A percentile compares a stretch with the other conserved stretches of the same genome.
These are phyloP conservation scores for Clitoria ternatea DNA, from an alignment of 306 rosid genomes.

Conservation along the genomic window DNA sequence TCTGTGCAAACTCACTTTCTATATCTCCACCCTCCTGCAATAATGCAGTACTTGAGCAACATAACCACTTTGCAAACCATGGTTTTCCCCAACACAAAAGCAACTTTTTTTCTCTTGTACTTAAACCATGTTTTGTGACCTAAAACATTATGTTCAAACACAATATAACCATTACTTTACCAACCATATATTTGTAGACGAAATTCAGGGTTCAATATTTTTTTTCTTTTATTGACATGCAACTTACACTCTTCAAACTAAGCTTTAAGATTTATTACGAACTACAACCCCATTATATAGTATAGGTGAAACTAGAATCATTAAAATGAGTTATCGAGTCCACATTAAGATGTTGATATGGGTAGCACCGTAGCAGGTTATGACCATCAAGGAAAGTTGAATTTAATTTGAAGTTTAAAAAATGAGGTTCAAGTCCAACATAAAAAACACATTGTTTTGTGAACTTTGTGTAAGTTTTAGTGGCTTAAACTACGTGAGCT, in stretches of 20 bases:
- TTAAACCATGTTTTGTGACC: neutral
- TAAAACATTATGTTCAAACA: neutral
- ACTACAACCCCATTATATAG: no score
- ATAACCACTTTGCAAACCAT: neutral
- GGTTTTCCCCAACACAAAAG: neutral
- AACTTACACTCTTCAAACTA: neutral
- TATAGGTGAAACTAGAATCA: no score
- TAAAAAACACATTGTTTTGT: no score
- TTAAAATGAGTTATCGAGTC: no score
- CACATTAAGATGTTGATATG: no score
- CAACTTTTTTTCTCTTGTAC: neutral
- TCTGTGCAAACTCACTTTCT: conserved; percentile 66
- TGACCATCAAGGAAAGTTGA: no score
- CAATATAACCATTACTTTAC: neutral
- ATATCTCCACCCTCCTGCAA: conserved; percentile 68
- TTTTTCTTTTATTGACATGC: no score
- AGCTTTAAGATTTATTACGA: neutral
- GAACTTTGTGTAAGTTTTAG: no score
- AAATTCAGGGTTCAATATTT: neutral
- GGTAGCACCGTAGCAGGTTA: no score
- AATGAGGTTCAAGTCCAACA: no score
- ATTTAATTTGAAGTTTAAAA: no score
- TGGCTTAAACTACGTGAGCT: no score
- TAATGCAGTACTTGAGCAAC: neutral
- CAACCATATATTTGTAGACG: neutral